Percentiles rank a stretch among this genome's conserved stretches.
Conservation (phyloP, 306 rosid species). For the Delonix regia region DNA sequence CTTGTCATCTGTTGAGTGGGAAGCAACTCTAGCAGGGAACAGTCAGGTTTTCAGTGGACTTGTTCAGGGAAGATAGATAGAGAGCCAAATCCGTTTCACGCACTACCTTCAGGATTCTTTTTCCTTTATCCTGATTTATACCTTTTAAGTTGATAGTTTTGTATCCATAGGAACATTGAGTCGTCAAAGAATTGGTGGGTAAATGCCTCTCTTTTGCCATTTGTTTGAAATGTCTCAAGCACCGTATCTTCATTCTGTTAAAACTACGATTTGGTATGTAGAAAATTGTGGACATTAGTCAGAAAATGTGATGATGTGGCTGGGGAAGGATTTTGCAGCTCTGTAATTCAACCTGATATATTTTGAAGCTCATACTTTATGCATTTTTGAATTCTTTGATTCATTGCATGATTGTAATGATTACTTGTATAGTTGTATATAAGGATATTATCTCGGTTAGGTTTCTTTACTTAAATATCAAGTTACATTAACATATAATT, state of each 20-base stretch:
- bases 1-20: conserved; percentile 95
- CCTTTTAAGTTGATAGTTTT: conserved; percentile 29
- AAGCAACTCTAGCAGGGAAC: conserved; percentile 98
- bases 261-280: conserved; percentile 1
- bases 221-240: conserved; percentile 22
- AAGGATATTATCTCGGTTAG: too few relatives aligned
- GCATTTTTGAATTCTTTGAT: conserved; percentile 35
- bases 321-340: conserved; percentile 24
- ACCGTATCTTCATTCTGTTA: background rate
- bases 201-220: conserved; percentile 17
- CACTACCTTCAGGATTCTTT: conserved; percentile 31
- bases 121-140: conserved; percentile 25
- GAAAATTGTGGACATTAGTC: conserved; percentile 40
- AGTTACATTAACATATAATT: too few relatives aligned
- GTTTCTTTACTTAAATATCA: too few relatives aligned
- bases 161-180: conserved; percentile 35
- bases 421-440: too few relatives aligned
- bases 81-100: conserved; percentile 26
- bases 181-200: conserved; percentile 24
- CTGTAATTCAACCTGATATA: conserved; percentile 3
- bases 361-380: conserved; percentile 12
- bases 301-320: conserved; percentile 28
- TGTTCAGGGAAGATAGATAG: conserved; percentile 90
- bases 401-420: too few relatives aligned
- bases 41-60: conserved; percentile 99